Conservation (phyloP, 192 early-diverging fungal species). For the Linnemannia hyalina region DNA sequence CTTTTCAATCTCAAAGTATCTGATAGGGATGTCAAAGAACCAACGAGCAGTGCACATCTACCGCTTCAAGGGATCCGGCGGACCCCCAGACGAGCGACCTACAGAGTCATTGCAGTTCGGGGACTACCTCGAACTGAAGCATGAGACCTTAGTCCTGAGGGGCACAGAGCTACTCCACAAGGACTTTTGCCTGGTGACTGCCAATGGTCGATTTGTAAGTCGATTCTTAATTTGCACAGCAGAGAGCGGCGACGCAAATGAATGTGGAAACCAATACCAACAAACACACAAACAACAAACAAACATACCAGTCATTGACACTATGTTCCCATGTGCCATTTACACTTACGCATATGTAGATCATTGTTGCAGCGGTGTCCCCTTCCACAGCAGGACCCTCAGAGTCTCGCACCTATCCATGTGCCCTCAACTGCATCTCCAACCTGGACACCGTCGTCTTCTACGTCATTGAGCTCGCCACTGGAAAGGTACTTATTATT, state of each 20-base stretch:
- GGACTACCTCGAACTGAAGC: constrained; percentile 47
- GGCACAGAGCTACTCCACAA: constrained; percentile 63
- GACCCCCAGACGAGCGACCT: constrained; percentile 24
- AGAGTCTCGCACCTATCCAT: constrained; percentile 58
- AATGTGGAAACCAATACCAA: not conserved
- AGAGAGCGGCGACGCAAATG: not conserved
- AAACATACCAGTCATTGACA: not conserved
- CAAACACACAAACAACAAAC: not conserved
- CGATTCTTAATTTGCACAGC: not conserved
- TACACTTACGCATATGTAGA: constrained; percentile 36
- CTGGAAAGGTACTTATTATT: constrained; percentile 65
- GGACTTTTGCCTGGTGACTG: constrained; percentile 77
- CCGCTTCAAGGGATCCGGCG: constrained; percentile 42
- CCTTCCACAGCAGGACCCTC: constrained; percentile 49
- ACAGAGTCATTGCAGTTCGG: constrained; percentile 31
- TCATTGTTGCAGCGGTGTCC: constrained; percentile 72
- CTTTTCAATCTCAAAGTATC: constrained; percentile 19
- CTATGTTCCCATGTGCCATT: not conserved
- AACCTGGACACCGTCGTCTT: constrained; percentile 76
- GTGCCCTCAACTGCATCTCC: constrained; percentile 62
- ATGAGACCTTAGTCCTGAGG: constrained; percentile 44
- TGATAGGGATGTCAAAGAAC: constrained; percentile 55
- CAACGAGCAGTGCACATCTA: constrained; percentile 47
- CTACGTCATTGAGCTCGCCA: constrained; percentile 70
- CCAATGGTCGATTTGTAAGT: constrained; percentile 65